Evolutionary conservation across 2,329 filamentous ascomycete species (phyloP), one percentile per base, ranked within the genome.

Genomic region (Xylaria multiplex): DNA sequence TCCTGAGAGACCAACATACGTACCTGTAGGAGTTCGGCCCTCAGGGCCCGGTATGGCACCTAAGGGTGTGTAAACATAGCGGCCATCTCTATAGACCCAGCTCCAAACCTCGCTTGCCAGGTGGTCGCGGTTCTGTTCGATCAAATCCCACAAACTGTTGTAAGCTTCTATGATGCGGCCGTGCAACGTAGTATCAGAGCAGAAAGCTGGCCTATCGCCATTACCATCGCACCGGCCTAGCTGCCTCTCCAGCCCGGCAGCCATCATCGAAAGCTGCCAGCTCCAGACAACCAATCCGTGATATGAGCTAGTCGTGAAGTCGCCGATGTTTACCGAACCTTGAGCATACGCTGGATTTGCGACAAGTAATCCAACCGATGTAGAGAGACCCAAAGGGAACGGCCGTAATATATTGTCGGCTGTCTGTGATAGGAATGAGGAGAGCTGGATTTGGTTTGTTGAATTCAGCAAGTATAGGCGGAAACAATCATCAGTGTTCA

Each of bases 261-360:
- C 88, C 84, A 90, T 88, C 83, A 90, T 88, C 0, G 87, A 83
- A 3, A 90, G 77, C 61, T 86, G 88, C 87, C 87, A 91, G 50
- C 82, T 83, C 88, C 87, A 90, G 1, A 91, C 80, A 0, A 91
- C 88, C 0, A 88, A 88, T 0, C 87, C 88, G 63, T 90, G 88
- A 69, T 88, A 91, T 0, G 84, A 85, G 2, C 80, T 79, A n/a
- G 82, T 85, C 0, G 85, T 85, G 67, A 84, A 90, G 58, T 85
- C 84, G 0, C 75, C 77, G 0, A 82, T 81, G 57, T 86, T 83
- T 2, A 79, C 78, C 0, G 80, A 75, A 14, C 83, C 78, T 0
- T 77, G 80, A 0, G 85, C 84, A 32, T 86, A 85, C 0, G 88
- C 87, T 0, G 88, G 88, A 63, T 90, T 90, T 0, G 88, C 84